phyloP scores from a whole-genome alignment of 768 basidiomycete genomes.

The Calocybe cyanea region DNA sequence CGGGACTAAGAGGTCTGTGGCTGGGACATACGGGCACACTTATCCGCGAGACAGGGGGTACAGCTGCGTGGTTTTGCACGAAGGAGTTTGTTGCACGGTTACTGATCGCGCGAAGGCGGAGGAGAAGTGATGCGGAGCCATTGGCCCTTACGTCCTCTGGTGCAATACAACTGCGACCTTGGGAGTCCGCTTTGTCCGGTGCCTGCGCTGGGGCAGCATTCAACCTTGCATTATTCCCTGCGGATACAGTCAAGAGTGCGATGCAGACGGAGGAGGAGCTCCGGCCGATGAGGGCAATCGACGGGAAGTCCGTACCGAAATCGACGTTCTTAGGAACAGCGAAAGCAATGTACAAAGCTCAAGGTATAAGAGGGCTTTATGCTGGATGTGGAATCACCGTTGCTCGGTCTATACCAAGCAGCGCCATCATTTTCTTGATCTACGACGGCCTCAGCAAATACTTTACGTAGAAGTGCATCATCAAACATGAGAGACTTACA shows the following conservation, averaged over 20 bases:
- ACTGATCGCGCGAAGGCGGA: constrained; percentile 51
- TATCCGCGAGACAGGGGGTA: constrained; percentile 90
- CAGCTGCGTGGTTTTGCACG: constrained; percentile 85
- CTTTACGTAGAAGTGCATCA: constrained; percentile 23
- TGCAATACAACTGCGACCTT: constrained; percentile 52
- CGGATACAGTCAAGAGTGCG: constrained; percentile 90
- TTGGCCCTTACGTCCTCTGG: constrained; percentile 24
- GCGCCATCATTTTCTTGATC: constrained; percentile 86
- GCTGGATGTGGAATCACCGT: constrained; percentile 89
- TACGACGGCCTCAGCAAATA: constrained; percentile 65
- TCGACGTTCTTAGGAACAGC: constrained; percentile 57
- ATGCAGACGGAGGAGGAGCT: constrained; percentile 95
- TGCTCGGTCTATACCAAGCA: constrained; percentile 76
- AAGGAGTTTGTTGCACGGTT: constrained; percentile 73
- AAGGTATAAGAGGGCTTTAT: constrained; percentile 78
- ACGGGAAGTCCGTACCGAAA: constrained; percentile 21
- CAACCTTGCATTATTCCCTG: constrained; percentile 90
- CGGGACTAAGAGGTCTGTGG: constrained; percentile 89
- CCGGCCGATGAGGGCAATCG: constrained; percentile 33
- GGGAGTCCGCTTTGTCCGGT: constrained; percentile 84
- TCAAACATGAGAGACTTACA: background rate
- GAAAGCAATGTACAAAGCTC: constrained; percentile 64
- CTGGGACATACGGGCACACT: constrained; percentile 92
- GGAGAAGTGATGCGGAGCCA: constrained; percentile 7
- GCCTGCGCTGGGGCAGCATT: constrained; percentile 84